phyloP scores from a whole-genome alignment of 306 rosid species.

The Luffa acutangula region DNA sequence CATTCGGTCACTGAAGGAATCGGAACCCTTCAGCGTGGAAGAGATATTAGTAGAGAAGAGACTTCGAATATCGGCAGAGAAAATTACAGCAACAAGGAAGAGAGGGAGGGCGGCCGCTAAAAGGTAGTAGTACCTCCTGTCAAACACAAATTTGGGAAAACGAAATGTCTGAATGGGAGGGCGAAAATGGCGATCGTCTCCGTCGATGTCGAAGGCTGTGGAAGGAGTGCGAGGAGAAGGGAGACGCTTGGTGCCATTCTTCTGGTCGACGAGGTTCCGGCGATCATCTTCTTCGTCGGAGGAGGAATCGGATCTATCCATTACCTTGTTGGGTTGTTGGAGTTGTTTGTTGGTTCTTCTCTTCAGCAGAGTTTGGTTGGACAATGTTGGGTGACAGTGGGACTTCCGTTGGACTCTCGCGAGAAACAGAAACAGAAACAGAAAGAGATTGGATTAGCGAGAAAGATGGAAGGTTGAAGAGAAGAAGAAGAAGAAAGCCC shows the following conservation, averaged over 20 bases:
- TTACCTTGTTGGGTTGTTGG: neutral
- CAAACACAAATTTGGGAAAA: slow-evolving; percentile 20
- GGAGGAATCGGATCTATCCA: slow-evolving; percentile 45
- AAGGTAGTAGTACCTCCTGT: slow-evolving; percentile 33
- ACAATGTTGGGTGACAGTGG: too few species aligned
- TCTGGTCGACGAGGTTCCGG: slow-evolving; percentile 50
- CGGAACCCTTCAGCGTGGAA: slow-evolving; percentile 8
- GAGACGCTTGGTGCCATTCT: slow-evolving; percentile 39
- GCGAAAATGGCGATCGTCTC: neutral
- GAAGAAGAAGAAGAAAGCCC: neutral
- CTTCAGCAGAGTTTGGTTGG: neutral
- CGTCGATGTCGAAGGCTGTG: slow-evolving; percentile 44
- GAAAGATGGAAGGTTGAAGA: neutral
- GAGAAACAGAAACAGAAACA: neutral
- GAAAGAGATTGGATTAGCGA: neutral
- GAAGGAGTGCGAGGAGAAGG: slow-evolving; percentile 18
- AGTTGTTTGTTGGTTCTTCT: neutral
- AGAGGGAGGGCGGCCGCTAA: slow-evolving; percentile 31
- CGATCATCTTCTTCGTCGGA: slow-evolving; percentile 85
- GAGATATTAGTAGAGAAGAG: slow-evolving; percentile 35
- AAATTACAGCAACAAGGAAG: slow-evolving; percentile 29
- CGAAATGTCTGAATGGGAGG: slow-evolving; percentile 17
- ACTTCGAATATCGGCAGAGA: slow-evolving; percentile 32
- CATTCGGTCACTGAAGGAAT: slow-evolving; percentile 36
- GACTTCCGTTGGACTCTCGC: neutral